Evolutionary conservation across 208 protist genomes (phyloP).

Genomic region (Borovskyia barvae): DNA sequence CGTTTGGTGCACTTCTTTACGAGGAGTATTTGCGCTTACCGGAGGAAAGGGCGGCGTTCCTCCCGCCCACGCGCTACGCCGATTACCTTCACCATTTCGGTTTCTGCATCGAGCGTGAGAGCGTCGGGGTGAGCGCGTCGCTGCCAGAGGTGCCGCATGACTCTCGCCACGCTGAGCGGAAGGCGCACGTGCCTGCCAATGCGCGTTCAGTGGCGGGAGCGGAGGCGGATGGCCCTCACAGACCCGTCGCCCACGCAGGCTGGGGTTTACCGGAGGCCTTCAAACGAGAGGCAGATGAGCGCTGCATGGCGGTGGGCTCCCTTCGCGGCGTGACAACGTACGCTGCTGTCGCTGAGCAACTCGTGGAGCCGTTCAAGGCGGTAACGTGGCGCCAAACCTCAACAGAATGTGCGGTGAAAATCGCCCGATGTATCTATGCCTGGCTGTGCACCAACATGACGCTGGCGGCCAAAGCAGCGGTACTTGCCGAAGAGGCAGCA

Average conservation of each 20-base stretch:
- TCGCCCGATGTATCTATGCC: slow-evolving; percentile 54
- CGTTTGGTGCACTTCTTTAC: slow-evolving; percentile 54
- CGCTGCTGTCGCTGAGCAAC: slow-evolving; percentile 22
- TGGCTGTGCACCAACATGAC: slow-evolving; percentile 69
- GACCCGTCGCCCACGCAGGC: slow-evolving; percentile 27
- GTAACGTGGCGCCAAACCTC: slow-evolving; percentile 67
- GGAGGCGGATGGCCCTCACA: slow-evolving; percentile 4
- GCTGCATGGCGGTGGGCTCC: slow-evolving; percentile 17
- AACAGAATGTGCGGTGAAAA: slow-evolving; percentile 55
- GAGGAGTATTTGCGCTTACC: slow-evolving; percentile 19
- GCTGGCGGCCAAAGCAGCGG: slow-evolving; percentile 10
- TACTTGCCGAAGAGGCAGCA: slow-evolving; percentile 2
- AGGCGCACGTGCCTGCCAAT: too few relatives aligned
- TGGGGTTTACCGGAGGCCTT: slow-evolving; percentile 47
- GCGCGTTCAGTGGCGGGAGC: too few relatives aligned
- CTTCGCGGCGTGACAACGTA: slow-evolving; percentile 11
- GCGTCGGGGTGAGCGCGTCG: neutral
- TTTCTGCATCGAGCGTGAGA: slow-evolving; percentile 68
- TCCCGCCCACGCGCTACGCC: slow-evolving; percentile 62
- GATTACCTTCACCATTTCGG: slow-evolving; percentile 88
- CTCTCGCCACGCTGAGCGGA: too few relatives aligned
- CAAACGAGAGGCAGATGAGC: slow-evolving; percentile 38
- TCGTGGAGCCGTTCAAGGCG: slow-evolving; percentile 39
- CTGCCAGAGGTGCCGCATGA: too few relatives aligned
- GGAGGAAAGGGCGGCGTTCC: neutral